These are phyloP conservation scores for Syzygium aqueum DNA, from an alignment of 345 rosid species.

Conservation along the genomic window DNA sequence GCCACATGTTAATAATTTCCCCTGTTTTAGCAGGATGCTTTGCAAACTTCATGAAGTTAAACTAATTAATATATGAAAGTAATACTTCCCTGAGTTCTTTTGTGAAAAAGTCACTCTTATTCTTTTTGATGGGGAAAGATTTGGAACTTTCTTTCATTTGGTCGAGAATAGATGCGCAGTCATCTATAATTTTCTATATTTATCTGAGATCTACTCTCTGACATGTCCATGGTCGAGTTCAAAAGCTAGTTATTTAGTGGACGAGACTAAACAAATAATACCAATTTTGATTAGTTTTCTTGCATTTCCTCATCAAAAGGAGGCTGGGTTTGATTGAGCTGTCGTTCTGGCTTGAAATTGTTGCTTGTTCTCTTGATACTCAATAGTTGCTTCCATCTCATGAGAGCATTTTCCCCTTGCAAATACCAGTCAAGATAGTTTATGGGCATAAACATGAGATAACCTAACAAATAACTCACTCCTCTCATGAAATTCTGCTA, in stretches of 20 bases:
- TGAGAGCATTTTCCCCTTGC: neutral
- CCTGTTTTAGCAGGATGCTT: neutral
- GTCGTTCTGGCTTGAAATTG: neutral
- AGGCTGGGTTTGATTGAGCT: neutral
- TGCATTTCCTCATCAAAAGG: neutral
- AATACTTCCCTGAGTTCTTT: neutral
- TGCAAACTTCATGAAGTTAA: neutral
- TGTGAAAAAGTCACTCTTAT: neutral
- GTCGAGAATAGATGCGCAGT: neutral
- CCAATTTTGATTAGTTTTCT: neutral
- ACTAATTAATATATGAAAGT: neutral
- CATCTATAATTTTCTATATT: neutral
- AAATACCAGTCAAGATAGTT: neutral
- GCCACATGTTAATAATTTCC: neutral
- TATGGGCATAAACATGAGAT: neutral
- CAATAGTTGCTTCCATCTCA: neutral
- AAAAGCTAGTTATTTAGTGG: neutral
- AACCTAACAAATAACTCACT: neutral
- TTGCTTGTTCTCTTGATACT: neutral
- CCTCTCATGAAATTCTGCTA: neutral
- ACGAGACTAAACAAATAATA: neutral
- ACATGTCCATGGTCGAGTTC: neutral
- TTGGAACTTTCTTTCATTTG: neutral
- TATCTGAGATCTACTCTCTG: neutral
- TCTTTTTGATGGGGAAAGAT: neutral